Percentiles rank a stretch among this genome's conserved stretches.
Evolutionary conservation across 176 grass and related monocot species (phyloP).

Genomic region (Carex scoparia): DNA sequence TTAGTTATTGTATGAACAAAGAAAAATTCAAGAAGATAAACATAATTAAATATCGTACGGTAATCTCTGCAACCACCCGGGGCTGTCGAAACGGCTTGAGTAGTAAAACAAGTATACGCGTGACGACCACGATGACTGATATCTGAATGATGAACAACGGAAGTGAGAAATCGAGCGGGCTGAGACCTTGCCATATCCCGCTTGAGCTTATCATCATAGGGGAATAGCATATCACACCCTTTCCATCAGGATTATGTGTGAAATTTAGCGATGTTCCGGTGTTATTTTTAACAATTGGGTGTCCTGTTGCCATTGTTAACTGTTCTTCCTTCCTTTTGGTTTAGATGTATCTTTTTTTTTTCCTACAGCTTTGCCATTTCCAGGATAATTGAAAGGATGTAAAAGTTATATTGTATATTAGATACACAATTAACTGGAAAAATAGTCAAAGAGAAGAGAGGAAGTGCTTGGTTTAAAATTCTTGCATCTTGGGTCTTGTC

Average conservation of each 20-base stretch:
- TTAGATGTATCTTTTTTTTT: neutral
- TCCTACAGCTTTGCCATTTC: neutral
- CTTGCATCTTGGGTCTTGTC: neutral
- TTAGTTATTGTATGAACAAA: neutral
- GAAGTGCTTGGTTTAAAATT: slow-evolving; percentile 15
- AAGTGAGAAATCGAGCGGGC: slow-evolving; percentile 55
- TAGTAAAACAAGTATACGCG: slow-evolving; percentile 38
- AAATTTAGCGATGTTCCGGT: neutral
- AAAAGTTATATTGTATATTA: neutral
- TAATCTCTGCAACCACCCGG: slow-evolving; percentile 49
- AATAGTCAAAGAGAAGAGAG: neutral
- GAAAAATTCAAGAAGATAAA: no score
- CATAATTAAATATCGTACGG: slow-evolving; percentile 19
- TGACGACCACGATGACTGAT: slow-evolving; percentile 33
- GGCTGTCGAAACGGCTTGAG: slow-evolving; percentile 53
- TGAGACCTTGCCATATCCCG: slow-evolving; percentile 51
- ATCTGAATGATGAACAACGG: slow-evolving; percentile 60
- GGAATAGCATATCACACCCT: slow-evolving; percentile 50
- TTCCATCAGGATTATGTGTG: neutral
- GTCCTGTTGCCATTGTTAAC: neutral
- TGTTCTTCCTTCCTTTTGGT: neutral
- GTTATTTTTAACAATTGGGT: neutral
- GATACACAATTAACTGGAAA: neutral
- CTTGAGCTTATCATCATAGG: slow-evolving; percentile 50
- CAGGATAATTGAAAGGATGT: neutral